Base-by-base conservation (phyloP, 2,329 filamentous ascomycete genomes). In the Trichoderma gracile region DNA sequence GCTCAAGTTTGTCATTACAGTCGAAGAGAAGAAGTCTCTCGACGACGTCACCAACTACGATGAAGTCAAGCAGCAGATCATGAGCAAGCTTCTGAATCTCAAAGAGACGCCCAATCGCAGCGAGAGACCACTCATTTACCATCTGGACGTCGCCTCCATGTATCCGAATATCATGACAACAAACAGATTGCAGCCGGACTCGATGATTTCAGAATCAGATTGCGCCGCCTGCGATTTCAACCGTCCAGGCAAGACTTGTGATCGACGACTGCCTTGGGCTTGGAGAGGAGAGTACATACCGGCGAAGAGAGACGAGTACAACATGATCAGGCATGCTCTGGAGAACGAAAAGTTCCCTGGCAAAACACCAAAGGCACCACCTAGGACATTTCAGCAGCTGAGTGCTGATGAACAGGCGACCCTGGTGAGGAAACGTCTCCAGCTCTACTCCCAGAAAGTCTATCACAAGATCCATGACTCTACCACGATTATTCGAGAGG, bases 101-200 rank as follows among this genome's bases (percentile, higher is more conserved):
- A 96, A 91, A 75, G 83, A 88, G 58, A 95, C 89, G 0, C 94
- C 95, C 0, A 93, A 96, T 71, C 85, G 95, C 67, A 87, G 82
- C 70, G 95, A 99, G 75, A 82, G 88, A 49, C 95, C 95, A 5
- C 85, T 96, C 38, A 99, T 99, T 69, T 99, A 99, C 78, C 95
- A 99, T 82, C 82, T 99, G 79, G 95, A 99, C 74, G 96, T 99
- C 65, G 95, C 95, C 19, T 97, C 95, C 66, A 99, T 99, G 95
- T 99, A 99, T 75, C 95, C 95, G 10, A 99, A 99, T 77, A 99
- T 99, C 76, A 99, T 99, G 96, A 99, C 96, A 2, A 99, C 95
- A 1, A 99, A 99, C 76, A 90, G 95, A 75, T 78, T 99, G 53
- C 95, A 99, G 71, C 95, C 95, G 0, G 95, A 99, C 76, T 98